Evolutionary conservation across 169 alveolate species (phyloP).

Genomic region (Eimeria necatrix): DNA sequence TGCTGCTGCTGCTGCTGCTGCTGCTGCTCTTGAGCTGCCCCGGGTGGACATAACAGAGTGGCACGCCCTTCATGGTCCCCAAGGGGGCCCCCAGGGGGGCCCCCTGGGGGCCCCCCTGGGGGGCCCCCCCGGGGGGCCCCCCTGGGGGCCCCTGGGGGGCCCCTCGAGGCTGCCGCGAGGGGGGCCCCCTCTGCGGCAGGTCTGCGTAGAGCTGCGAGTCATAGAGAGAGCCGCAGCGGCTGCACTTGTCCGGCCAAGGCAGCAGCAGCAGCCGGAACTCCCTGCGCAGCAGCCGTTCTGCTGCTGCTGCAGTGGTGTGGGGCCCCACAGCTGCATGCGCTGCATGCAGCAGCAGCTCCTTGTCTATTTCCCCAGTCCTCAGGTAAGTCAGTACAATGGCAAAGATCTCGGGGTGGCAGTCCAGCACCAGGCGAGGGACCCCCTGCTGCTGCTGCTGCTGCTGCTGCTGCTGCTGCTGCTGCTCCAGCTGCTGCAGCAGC

Average conservation of each 20-base stretch:
- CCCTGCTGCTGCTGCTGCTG: conserved; percentile 1
- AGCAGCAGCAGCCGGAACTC: conserved; percentile 28
- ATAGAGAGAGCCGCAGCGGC: conserved; percentile 2
- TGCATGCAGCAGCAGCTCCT: not conserved
- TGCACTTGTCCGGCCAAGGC: conserved; percentile 9
- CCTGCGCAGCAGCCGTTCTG: not conserved
- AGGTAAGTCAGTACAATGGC: not conserved
- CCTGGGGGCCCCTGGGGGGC: too few species aligned
- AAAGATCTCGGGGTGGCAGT: not conserved
- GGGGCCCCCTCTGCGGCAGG: not conserved
- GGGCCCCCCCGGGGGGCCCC: too few species aligned
- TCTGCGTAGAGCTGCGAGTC: not conserved
- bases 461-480: not conserved
- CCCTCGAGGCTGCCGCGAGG: too few species aligned
- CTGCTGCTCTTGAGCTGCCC: not conserved
- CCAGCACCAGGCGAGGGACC: conserved; percentile 9
- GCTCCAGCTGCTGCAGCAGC: not conserved
- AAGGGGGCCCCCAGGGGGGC: not conserved
- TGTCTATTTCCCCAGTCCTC: conserved; percentile 1
- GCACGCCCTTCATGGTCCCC: not conserved
- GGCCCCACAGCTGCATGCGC: not conserved
- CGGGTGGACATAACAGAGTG: not conserved
- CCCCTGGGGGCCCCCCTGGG: too few species aligned
- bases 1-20: too few species aligned
- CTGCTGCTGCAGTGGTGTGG: too few species aligned